Evolutionary conservation across 495 filamentous ascomycete genomes (phyloP).

Genomic region (Niebla homalea): DNA sequence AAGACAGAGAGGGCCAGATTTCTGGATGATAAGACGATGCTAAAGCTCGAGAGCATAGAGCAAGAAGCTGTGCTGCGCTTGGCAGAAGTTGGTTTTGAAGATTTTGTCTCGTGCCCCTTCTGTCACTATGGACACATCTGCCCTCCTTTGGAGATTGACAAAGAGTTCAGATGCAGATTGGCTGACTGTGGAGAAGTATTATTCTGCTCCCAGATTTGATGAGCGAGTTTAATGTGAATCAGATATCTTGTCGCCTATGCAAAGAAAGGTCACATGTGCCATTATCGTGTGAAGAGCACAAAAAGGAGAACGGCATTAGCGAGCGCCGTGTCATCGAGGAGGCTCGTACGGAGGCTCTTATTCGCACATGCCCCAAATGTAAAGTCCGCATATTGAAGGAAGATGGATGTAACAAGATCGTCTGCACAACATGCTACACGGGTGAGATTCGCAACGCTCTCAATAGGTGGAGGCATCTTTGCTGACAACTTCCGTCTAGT

Average conservation of each 20-base stretch:
- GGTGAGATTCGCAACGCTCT: constrained; percentile 17
- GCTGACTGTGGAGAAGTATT: constrained; percentile 40
- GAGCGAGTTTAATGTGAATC: constrained; percentile 7
- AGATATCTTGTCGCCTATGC: constrained; percentile 62
- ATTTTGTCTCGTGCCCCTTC: constrained; percentile 63
- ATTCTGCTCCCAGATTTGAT: background rate
- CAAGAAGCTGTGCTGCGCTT: constrained; percentile 51
- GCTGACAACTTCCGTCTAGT: background rate
- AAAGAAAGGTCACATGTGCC: constrained; percentile 61
- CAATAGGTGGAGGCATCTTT: background rate
- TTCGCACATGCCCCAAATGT: constrained; percentile 52
- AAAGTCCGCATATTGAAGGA: constrained; percentile 52
- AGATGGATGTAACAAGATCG: constrained; percentile 76
- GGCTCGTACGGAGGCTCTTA: constrained; percentile 67
- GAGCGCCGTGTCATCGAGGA: constrained; percentile 62
- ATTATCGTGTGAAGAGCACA: constrained; percentile 53
- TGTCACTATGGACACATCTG: constrained; percentile 69
- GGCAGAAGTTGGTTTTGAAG: constrained; percentile 42
- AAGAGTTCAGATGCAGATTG: constrained; percentile 60
- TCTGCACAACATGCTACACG: constrained; percentile 39
- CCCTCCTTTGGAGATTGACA: constrained; percentile 52
- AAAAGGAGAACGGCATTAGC: constrained; percentile 43
- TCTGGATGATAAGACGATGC: constrained; percentile 40
- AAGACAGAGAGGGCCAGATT: constrained; percentile 39
- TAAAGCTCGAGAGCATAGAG: constrained; percentile 53